Base-by-base conservation (phyloP, 345 rosid species). In the Pistacia atlantica region DNA sequence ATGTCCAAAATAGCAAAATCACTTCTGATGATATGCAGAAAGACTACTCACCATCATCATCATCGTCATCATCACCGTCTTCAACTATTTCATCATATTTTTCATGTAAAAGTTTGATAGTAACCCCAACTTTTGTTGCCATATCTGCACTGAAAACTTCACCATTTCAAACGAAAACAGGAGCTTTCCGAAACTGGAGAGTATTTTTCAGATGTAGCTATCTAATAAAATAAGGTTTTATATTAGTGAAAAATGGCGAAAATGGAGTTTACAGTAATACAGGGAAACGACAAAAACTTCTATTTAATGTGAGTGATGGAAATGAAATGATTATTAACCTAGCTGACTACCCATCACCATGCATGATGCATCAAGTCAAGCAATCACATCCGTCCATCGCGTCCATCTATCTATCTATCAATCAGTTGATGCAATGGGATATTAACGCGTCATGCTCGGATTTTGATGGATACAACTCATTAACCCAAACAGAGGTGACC, bases 401-500 rank as follows among this genome's bases (percentile, higher is more conserved):
- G 33, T 31, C 84, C 83, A 87, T 87, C 84, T 72, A 77, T 75
- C 81, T 77, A 75, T 78, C 84, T 69, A 83, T 85, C 80, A 66
- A 66, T 66, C 69, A 20, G 76, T 78, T 71, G 85, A 81, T 78
- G 79, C 13, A 11, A 71, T 63, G 67, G 25, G 81, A 80, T 81
- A 75, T 59, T 73, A 88, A 88, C 88, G 77, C 86, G 80, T 86
- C 91, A 71, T 82, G 88, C 89, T 86, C 85, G 79, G 78, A 82
- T 79, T 83, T 81, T 77, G 80, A 84, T 83, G 74, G 58, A 59
- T 42, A 25, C 51, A 18, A 42, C 46, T 42, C 46, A 42, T 42
- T 42, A 6, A 42, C 46, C 46, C 46, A 42, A 31, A 8, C 46
- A 42, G 46, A 42, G 46, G 46, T 46, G 67, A 60, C 62, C 52